Conservation (phyloP, 108 stramenopile genomes). For the Cyclostephanos tholiformis region DNA sequence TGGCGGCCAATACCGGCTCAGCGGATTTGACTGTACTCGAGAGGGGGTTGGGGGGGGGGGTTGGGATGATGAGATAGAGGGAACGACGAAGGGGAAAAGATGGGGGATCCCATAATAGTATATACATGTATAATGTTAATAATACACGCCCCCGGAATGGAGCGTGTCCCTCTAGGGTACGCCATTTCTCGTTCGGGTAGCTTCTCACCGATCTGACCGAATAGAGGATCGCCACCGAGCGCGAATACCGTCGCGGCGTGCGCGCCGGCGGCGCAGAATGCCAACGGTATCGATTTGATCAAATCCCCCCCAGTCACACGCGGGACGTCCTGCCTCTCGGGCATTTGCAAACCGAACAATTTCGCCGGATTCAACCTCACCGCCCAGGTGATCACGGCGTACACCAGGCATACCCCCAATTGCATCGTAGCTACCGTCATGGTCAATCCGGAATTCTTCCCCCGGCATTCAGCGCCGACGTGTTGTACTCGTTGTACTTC, state of each 20-base stretch:
- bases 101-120: no score
- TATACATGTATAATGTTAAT: no score
- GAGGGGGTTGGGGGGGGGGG: no score
- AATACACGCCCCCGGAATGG: no score
- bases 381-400: constrained; percentile 54
- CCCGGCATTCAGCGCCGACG: constrained; percentile 51
- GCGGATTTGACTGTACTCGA: constrained; percentile 58
- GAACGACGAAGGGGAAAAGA: background rate
- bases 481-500: constrained; percentile 72
- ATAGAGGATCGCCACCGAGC: constrained; percentile 59
- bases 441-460: constrained; percentile 57
- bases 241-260: constrained; percentile 61
- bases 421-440: constrained; percentile 62
- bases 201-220: constrained; percentile 50
- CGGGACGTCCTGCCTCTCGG: constrained; percentile 45
- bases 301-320: constrained; percentile 44
- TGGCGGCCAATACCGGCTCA: constrained; percentile 56
- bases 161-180: no score
- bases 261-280: constrained; percentile 56
- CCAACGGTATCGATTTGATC: constrained; percentile 51
- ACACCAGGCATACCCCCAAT: constrained; percentile 55
- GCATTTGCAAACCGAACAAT: constrained; percentile 50
- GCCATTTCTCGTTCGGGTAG: no score
- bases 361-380: constrained; percentile 51
- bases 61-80: no score